Conservation (phyloP, 202 grass and related monocot species). For the Carex arenaria region DNA sequence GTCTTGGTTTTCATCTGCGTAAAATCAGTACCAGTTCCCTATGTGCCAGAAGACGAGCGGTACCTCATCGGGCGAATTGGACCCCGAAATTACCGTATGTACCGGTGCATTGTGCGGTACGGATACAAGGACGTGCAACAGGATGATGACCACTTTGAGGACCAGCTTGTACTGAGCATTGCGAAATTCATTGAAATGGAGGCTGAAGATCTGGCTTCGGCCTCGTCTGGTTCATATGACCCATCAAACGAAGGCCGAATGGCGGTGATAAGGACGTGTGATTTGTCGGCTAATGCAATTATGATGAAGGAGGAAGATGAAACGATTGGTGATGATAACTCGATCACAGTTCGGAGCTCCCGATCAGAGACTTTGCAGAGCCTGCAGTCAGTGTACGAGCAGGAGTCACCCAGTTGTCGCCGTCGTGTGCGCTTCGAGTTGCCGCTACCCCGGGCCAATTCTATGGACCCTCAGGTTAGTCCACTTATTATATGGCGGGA, state of each 20-base stretch:
- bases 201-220: slow-evolving; percentile 50
- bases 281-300: slow-evolving; percentile 31
- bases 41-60: slow-evolving; percentile 63
- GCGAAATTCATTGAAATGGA: slow-evolving; percentile 98
- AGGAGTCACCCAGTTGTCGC: slow-evolving; percentile 53
- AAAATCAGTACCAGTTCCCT: slow-evolving; percentile 85
- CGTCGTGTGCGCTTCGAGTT: slow-evolving; percentile 63
- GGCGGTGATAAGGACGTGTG: slow-evolving; percentile 65
- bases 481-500: neutral
- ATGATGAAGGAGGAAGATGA: slow-evolving; percentile 39
- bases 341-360: slow-evolving; percentile 46
- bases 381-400: slow-evolving; percentile 70
- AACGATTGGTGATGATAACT: slow-evolving; percentile 26
- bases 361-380: slow-evolving; percentile 79
- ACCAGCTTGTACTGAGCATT: slow-evolving; percentile 84
- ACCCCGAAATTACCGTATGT: slow-evolving; percentile 76
- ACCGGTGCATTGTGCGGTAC: slow-evolving; percentile 85
- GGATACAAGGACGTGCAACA: slow-evolving; percentile 92
- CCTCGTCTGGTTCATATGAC: slow-evolving; percentile 57
- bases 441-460: slow-evolving; percentile 30
- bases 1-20: slow-evolving; percentile 87
- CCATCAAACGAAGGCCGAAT: slow-evolving; percentile 86
- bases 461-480: slow-evolving; percentile 34
- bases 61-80: slow-evolving; percentile 90
- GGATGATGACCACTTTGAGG: slow-evolving; percentile 92